Evolutionary conservation across 371 early-diverging fungal species (phyloP), one percentile per base, ranked within the genome.

Genomic region (Apophysomyces ossiformis): DNA sequence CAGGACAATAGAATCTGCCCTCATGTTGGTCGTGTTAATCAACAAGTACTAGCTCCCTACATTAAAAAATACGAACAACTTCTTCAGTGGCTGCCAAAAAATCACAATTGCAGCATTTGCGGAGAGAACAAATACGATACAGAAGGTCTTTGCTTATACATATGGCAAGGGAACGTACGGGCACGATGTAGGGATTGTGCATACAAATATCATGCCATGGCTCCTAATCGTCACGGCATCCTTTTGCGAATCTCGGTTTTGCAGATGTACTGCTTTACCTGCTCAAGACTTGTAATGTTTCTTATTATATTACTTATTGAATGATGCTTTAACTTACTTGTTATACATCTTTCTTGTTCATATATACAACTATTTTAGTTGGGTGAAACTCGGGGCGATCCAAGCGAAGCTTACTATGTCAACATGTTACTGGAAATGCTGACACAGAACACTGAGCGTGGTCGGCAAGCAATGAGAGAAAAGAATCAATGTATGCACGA

Each of bases 261-360:
- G 15, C 83, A 82, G 65, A 69, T 82, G 66, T 82, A 66, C 47
- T 82, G 83, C 32, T 82, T 77, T 69, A 70, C 72, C 26, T 82
- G 83, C 58, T 74, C 74, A 41, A 61, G 83, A 62, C 65, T 74
- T 64, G 82, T 75, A 77, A 74, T 58, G 13, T 44, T 16, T 37
- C 26, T 12, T 2, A 4, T 16, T 12, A 26, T 26, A 26, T 26
- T 26, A 26, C 8, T 18, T 2, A 16, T 21, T 7, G 37, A n/a
- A 12, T 43, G 1, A 45, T 54, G 12, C 36, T 35, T n/a, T 60
- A 41, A 43, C 9, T 26, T n/a, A 18, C 32, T 62, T 62, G 32
- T 50, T 38, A 26, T 13, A 59, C 16, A 45, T 45, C 46, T 13
- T 45, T 45, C 4, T 13, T 9, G 3, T 45, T 45, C n/a, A n/a